Base-by-base conservation (phyloP, 768 basidiomycete species). In the Exsudoporus frostii region DNA sequence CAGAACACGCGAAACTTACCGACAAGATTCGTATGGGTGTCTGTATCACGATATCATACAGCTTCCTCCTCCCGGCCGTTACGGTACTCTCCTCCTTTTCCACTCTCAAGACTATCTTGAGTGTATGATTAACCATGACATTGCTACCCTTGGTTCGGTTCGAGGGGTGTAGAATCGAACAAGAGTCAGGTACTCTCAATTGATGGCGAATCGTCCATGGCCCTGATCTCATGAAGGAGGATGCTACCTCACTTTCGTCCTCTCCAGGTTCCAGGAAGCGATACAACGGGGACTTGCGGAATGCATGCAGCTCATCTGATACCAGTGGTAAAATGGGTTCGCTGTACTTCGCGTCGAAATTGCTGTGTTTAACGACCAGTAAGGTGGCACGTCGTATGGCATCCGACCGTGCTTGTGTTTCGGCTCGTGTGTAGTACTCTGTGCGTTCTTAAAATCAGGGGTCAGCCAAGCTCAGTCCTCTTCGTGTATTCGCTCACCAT, bases 11-110 rank as follows among this genome's bases (percentile, higher is more conserved):
- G 15, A 32, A 13, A 76, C 88, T 74, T 56, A 92, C 90, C 17
- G 94, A 94, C 48, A 97, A 81, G 45, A 98, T 84, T 50, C 90
- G 86, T 34, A 97, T 79, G 0, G 93, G 92, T 0, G 84, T 85
- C 66, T 92, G 87, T 54, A 95, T 81, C 27, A 89, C 82, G 59
- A 95, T 90, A 66, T 94, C 94, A 67, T 88, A 92, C 62, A 90
- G 68, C 72, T 91, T 96, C 58, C 83, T 79, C 70, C 80, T 87
- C 33, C 88, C 88, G 33, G 77, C 75, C 66, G 90, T 88, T 65
- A 89, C 87, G 15, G 76, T 73, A 20, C 65, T 59, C 61, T 90
- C 85, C 57, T 92, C 91, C 22, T 87, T 78, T 70, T 93, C 87
- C 15, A 96, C 86, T 34, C 93, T 78, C 50, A 98, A 80, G 27